Conservation (phyloP, 768 basidiomycete genomes). For the Suillus decipiens region DNA sequence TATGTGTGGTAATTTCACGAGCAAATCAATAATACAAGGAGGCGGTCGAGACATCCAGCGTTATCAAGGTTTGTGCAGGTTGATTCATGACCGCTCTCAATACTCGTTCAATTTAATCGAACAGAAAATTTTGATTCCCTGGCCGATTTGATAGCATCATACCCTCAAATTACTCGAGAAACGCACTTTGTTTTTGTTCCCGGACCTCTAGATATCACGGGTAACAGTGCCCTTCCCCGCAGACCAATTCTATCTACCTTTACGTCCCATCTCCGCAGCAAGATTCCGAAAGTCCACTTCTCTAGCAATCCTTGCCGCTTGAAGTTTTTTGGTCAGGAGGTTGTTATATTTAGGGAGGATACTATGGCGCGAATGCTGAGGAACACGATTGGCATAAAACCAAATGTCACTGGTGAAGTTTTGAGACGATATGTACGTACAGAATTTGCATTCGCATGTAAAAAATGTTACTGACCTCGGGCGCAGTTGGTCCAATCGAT, state of each 20-base stretch:
- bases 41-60: slow-evolving; percentile 74
- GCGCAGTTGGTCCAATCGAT: slow-evolving; percentile 91
- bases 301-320: slow-evolving; percentile 92
- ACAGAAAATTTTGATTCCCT: slow-evolving; percentile 86
- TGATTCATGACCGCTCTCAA: background rate
- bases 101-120: slow-evolving; percentile 9
- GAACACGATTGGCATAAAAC: slow-evolving; percentile 88
- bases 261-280: slow-evolving; percentile 63
- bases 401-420: slow-evolving; percentile 73
- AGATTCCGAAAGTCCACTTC: slow-evolving; percentile 80
- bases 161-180: slow-evolving; percentile 69
- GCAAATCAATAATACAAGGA: slow-evolving; percentile 76
- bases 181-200: slow-evolving; percentile 96
- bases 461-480: slow-evolving; percentile 2
- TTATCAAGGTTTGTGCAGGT: slow-evolving; percentile 70
- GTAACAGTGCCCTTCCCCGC: slow-evolving; percentile 81
- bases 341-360: slow-evolving; percentile 92
- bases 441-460: slow-evolving; percentile 8
- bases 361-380: slow-evolving; percentile 92
- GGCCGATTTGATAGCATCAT: slow-evolving; percentile 81
- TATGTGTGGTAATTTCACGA: slow-evolving; percentile 94
- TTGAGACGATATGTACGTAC: slow-evolving; percentile 82
- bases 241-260: slow-evolving; percentile 79
- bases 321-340: slow-evolving; percentile 94
- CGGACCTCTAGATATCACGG: slow-evolving; percentile 87